These are phyloP conservation scores for Bonia amplexicaulis DNA, from an alignment of 176 grass and related monocot species.

Conservation along the genomic window DNA sequence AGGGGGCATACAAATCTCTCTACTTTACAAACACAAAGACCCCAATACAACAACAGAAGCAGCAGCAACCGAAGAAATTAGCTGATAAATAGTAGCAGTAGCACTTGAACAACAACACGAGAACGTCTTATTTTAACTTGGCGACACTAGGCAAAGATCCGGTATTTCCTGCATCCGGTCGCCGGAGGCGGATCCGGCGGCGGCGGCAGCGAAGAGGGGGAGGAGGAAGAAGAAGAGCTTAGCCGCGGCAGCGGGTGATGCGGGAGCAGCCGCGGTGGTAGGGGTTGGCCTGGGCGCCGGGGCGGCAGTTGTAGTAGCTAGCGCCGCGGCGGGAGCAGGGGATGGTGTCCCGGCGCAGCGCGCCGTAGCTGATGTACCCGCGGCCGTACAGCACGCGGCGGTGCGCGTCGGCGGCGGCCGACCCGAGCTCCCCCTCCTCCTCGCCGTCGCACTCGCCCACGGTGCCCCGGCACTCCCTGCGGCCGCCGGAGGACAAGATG, in stretches of 20 bases:
- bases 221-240: not conserved
- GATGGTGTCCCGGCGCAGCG: conserved; percentile 53
- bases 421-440: conserved; percentile 26
- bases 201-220: not conserved
- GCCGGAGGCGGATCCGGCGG: not conserved
- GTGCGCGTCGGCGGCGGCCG: not conserved
- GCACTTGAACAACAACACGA: not conserved
- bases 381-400: conserved; percentile 40
- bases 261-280: conserved; percentile 73
- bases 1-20: conserved; percentile 1
- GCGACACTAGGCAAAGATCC: not conserved
- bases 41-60: not conserved
- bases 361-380: conserved; percentile 76
- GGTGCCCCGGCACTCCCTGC: conserved; percentile 44
- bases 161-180: not conserved
- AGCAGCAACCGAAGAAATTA: not conserved
- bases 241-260: conserved; percentile 77
- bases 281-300: conserved; percentile 64
- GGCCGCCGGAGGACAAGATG: not conserved
- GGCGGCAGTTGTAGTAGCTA: conserved; percentile 85
- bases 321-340: conserved; percentile 72
- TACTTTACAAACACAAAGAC: conserved; percentile 36
- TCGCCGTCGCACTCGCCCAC: conserved; percentile 32
- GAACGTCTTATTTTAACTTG: conserved; percentile 23
- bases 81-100: not conserved